Evolutionary conservation across 2,329 filamentous ascomycete species (phyloP).

Genomic region (Ceratocystis huliohia): DNA sequence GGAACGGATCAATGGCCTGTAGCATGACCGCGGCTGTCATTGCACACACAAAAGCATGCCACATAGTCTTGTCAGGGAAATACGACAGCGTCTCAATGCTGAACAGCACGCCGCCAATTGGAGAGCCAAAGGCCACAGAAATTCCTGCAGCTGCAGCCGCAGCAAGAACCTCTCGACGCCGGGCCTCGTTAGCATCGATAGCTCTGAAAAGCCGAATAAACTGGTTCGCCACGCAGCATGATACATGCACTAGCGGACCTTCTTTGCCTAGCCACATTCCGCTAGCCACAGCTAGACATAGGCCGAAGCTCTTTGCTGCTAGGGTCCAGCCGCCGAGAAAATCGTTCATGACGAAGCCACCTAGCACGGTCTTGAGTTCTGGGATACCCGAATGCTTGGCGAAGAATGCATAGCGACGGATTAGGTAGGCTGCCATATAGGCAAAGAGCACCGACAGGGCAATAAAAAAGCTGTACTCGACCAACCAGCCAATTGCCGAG

Average conservation of each 20-base stretch:
- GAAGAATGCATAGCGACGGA: constrained; percentile 72
- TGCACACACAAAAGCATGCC: constrained; percentile 97
- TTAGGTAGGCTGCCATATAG: constrained; percentile 60
- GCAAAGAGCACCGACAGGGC: constrained; percentile 78
- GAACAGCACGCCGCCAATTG: constrained; percentile 88
- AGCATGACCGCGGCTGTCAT: constrained; percentile 96
- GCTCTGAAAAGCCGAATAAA: constrained; percentile 79
- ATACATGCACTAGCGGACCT: constrained; percentile 87
- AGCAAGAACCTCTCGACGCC: constrained; percentile 85
- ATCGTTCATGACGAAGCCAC: constrained; percentile 79
- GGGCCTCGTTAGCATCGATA: constrained; percentile 80
- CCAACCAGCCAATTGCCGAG: constrained; percentile 57
- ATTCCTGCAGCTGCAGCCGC: constrained; percentile 87
- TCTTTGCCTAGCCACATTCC: constrained; percentile 97
- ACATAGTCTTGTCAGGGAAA: constrained; percentile 99
- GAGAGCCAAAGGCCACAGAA: constrained; percentile 85
- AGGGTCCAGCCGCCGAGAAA: constrained; percentile 85
- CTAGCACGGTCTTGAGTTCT: constrained; percentile 92
- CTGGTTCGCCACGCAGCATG: constrained; percentile 88
- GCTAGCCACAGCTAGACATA: constrained; percentile 82
- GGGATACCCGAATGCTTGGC: constrained; percentile 93
- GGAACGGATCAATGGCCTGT: constrained; percentile 85
- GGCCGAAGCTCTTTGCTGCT: constrained; percentile 73
- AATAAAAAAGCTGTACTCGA: constrained; percentile 80
- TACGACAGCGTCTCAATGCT: constrained; percentile 95